Evolutionary conservation across 805 yeast species (phyloP), one percentile per base, ranked within the genome.

Genomic region (Isabelozyma rhagii): DNA sequence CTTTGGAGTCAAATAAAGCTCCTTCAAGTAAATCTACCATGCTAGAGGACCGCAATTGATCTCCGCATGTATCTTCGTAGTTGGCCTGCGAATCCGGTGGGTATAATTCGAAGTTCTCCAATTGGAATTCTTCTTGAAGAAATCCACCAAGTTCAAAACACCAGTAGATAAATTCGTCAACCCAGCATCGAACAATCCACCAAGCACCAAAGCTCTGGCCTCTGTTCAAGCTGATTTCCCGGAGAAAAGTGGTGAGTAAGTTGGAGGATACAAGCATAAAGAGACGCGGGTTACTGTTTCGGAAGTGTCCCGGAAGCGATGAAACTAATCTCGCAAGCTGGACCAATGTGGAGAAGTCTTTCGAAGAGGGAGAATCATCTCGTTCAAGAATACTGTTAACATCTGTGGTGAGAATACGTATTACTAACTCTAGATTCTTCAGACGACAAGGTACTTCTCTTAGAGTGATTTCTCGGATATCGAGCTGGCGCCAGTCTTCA

Each of bases 101-200:
- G 10, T 14, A 8, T 39, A 14, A 1, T 15, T 8, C 17, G 13
- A 9, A 5, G 13, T n/a, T 39, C 5, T 39, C 18, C 5, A 39
- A 7, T 31, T 13, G 41, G 49, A 66, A 63, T 39, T 67, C 73
- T 14, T 59, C 63, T 39, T 66, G 64, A 21, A 81, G 61, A 52
- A 77, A 78, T 0, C 85, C 84, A 4, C 85, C 84, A 13, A 82
- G 64, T 58, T 85, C 90, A 25, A 85, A 84, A 49, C 79, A 68
- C 83, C 89, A 84, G 2, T 77, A 77, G 52, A 85, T 69, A 76
- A 81, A 86, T 59, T 87, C 93, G 58, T 84, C 89, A 6, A 83
- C 70, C 91, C 93, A 87, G 61, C 90, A 83, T 49, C 87, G 72
- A 3, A 85, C 72, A 42, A 81, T 75, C 89, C 90, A 86, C 93